Conservation (phyloP, 2,329 filamentous ascomycete genomes). For the Colletotrichum tanaceti region DNA sequence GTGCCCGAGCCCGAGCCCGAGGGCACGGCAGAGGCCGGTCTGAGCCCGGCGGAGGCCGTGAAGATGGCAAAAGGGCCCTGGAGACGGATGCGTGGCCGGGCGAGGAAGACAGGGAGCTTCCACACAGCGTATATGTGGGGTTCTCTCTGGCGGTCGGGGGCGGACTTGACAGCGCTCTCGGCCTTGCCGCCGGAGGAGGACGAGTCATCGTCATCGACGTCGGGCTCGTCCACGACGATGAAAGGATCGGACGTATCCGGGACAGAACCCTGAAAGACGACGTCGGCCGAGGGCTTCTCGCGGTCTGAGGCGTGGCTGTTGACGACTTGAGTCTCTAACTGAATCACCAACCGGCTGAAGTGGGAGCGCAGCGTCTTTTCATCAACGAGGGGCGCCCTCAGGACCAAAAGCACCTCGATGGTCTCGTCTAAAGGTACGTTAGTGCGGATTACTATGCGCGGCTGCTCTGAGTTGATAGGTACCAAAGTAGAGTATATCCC, state of each 20-base stretch:
- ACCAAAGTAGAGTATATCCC: conserved; percentile 80
- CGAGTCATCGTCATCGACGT: conserved; percentile 44
- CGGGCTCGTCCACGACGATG: conserved; percentile 59
- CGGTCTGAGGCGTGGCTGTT: conserved; percentile 65
- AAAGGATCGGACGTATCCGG: conserved; percentile 63
- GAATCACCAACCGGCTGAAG: conserved; percentile 72
- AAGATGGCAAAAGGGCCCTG: conserved; percentile 76
- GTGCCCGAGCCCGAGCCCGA: conserved; percentile 38
- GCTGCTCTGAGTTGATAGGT: conserved; percentile 41
- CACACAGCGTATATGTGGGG: conserved; percentile 67
- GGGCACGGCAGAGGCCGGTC: conserved; percentile 59
- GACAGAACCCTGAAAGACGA: conserved; percentile 68
- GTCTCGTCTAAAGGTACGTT: conserved; percentile 73
- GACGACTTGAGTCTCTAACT: conserved; percentile 73
- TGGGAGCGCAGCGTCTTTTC: conserved; percentile 68
- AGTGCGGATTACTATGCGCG: conserved; percentile 22
- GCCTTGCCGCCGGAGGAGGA: conserved; percentile 41
- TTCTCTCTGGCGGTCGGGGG: conserved; percentile 41
- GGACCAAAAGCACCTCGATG: conserved; percentile 74
- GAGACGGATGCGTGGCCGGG: conserved; percentile 71
- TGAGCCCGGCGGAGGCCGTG: conserved; percentile 69
- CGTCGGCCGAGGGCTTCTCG: conserved; percentile 64
- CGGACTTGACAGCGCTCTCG: conserved; percentile 41
- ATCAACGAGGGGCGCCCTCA: conserved; percentile 72
- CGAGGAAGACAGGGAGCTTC: conserved; percentile 69